Conservation (phyloP, 108 stramenopile species). For the Cyclotella cryptica region DNA sequence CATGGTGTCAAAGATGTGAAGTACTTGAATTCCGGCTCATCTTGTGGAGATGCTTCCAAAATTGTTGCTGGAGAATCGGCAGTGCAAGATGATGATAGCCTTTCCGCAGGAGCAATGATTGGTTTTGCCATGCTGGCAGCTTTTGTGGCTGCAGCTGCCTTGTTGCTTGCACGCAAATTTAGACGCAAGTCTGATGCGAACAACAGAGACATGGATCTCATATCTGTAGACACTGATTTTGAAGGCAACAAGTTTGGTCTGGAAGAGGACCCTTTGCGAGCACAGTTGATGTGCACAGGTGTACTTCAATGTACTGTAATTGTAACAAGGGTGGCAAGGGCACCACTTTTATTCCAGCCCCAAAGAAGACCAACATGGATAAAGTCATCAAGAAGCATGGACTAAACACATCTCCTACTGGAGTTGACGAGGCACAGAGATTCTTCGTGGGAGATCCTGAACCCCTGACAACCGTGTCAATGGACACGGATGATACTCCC, state of each 20-base stretch:
- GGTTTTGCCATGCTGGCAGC: slow-evolving; percentile 25
- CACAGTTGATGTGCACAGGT: slow-evolving; percentile 53
- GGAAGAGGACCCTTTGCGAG: slow-evolving; percentile 34
- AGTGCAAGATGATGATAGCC: slow-evolving; percentile 20
- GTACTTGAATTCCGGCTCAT: slow-evolving; percentile 13
- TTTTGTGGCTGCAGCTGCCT: slow-evolving; percentile 20
- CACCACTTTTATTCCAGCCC: slow-evolving; percentile 41
- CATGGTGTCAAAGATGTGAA: slow-evolving; percentile 34
- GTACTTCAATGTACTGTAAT: slow-evolving; percentile 39
- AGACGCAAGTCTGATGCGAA: slow-evolving; percentile 17
- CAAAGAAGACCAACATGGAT: slow-evolving; percentile 28
- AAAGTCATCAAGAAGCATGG: slow-evolving; percentile 6
- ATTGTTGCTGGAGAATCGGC: slow-evolving; percentile 5
- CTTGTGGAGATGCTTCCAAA: slow-evolving; percentile 6
- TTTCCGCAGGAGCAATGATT: slow-evolving; percentile 20
- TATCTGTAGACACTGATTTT: slow-evolving; percentile 25
- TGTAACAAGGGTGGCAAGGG: slow-evolving; percentile 29
- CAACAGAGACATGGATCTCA: slow-evolving; percentile 20
- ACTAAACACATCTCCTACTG: slow-evolving; percentile 19
- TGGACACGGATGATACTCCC: slow-evolving; percentile 5
- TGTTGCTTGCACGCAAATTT: slow-evolving; percentile 16
- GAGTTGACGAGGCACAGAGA: slow-evolving; percentile 21
- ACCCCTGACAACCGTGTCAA: background rate
- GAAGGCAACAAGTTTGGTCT: slow-evolving; percentile 16
- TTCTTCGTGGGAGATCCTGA: slow-evolving; percentile 16